phyloP scores from a whole-genome alignment of 257 asterid genomes.

The Coffea eugenioides region DNA sequence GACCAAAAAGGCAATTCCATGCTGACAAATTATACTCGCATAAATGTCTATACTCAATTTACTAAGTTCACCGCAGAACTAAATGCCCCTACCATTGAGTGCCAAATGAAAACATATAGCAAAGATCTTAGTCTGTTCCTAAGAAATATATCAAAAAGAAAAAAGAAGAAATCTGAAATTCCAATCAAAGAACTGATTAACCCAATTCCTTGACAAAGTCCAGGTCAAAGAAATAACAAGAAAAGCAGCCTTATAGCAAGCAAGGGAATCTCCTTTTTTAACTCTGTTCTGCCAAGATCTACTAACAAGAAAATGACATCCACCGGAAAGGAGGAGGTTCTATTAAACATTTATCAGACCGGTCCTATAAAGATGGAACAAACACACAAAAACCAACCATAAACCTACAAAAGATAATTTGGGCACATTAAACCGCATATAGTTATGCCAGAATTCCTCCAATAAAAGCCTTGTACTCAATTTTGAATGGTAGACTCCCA shows the following conservation, averaged over 20 bases:
- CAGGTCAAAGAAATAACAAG: not conserved
- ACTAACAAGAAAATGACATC: not conserved
- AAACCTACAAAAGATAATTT: not conserved
- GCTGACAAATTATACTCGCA: not conserved
- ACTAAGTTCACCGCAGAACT: not conserved
- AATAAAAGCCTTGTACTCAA: not conserved
- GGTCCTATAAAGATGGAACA: not conserved
- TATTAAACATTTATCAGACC: too few relatives aligned
- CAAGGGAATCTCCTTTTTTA: not conserved
- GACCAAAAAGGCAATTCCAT: not conserved
- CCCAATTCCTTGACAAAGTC: not conserved
- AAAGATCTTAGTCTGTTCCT: not conserved
- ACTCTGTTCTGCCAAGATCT: not conserved
- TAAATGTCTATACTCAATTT: not conserved
- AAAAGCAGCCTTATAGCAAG: not conserved
- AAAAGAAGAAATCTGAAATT: too few relatives aligned
- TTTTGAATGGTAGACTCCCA: not conserved
- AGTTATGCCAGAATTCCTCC: not conserved
- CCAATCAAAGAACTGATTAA: not conserved
- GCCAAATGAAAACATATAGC: not conserved
- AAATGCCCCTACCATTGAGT: too few relatives aligned
- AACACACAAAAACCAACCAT: not conserved
- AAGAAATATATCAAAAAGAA: not conserved
- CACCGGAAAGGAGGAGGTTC: not conserved
- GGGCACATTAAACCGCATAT: not conserved